Conservation (phyloP, 345 rosid species). For the Syzygium jambos region DNA sequence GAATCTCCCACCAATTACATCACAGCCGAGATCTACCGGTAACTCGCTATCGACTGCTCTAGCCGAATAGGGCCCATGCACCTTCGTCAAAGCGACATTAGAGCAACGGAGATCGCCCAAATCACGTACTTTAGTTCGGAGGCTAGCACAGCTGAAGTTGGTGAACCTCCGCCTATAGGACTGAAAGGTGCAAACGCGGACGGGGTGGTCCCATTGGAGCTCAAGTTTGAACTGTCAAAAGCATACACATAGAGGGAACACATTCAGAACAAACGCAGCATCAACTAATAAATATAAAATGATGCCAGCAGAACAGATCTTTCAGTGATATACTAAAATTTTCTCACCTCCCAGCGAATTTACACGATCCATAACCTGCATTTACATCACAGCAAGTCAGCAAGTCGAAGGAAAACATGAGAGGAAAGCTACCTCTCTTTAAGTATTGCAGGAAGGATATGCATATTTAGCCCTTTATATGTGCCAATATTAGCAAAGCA, state of each 20-base stretch:
- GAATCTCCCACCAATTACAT: background rate
- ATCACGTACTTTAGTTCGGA: background rate
- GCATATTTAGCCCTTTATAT: background rate
- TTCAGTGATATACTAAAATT: background rate
- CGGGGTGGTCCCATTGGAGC: background rate
- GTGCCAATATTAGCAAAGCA: background rate
- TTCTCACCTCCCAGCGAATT: slow-evolving; percentile 5
- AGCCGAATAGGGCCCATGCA: background rate
- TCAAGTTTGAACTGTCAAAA: background rate
- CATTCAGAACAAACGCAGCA: background rate
- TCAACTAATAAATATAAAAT: background rate
- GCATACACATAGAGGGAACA: background rate
- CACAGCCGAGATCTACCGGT: background rate
- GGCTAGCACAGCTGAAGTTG: background rate
- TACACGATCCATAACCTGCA: slow-evolving; percentile 2
- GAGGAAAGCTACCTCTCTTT: background rate
- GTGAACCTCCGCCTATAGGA: background rate
- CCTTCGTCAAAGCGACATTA: background rate
- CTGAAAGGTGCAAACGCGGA: background rate
- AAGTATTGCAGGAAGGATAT: background rate
- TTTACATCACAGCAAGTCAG: background rate
- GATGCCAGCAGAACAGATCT: background rate
- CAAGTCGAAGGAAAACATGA: background rate
- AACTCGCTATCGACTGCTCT: background rate
- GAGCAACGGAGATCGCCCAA: background rate